These are phyloP conservation scores for Botryotinia calthae DNA, from an alignment of 2,329 filamentous ascomycete genomes.

Conservation along the genomic window DNA sequence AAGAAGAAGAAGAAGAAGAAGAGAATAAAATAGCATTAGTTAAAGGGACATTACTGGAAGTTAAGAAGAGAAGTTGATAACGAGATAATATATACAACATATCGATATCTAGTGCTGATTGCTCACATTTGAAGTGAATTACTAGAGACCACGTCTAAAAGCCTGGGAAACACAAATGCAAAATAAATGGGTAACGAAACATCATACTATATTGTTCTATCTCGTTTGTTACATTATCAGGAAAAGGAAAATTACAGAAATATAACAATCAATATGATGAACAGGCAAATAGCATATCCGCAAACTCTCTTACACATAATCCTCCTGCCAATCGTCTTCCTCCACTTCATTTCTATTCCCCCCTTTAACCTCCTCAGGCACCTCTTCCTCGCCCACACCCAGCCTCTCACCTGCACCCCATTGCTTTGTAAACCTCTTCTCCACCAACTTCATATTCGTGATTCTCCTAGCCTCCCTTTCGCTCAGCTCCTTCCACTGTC, in stretches of 20 bases:
- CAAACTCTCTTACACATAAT: background rate
- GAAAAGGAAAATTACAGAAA: background rate
- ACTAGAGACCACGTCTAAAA: background rate
- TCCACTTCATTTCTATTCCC: background rate
- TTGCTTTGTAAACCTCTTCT: background rate
- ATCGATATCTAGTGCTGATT: background rate
- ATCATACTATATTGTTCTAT: background rate
- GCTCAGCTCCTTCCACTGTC: background rate
- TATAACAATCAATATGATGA: background rate
- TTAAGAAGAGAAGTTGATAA: background rate
- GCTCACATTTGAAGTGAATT: background rate
- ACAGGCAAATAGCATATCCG: background rate
- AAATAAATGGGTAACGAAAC: background rate
- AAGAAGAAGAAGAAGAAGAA: background rate
- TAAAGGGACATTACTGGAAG: background rate
- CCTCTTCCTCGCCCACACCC: background rate
- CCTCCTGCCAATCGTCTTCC: slow-evolving; percentile 10
- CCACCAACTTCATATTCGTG: slow-evolving; percentile 9
- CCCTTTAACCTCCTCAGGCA: background rate
- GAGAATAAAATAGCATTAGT: background rate
- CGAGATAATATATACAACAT: background rate
- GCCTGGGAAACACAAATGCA: background rate
- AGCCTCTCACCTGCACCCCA: background rate
- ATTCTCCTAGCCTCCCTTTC: background rate
- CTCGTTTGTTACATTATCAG: background rate